Percentiles rank a stretch among this genome's conserved stretches.
phyloP scores from a whole-genome alignment of 345 rosid species.

The Physaria fendleri region DNA sequence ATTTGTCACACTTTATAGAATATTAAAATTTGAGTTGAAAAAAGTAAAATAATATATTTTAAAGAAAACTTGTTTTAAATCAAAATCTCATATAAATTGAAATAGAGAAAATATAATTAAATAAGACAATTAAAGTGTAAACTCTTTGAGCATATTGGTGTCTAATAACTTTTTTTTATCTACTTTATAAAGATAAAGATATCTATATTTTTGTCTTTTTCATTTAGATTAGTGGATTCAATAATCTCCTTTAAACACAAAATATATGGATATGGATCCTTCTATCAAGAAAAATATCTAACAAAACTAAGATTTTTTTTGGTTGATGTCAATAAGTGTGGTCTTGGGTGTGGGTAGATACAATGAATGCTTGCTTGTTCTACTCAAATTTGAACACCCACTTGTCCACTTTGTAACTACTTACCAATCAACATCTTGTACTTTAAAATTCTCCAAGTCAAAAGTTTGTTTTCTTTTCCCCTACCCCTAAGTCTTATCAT shows the following conservation, averaged over 20 bases:
- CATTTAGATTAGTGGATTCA: too few species aligned
- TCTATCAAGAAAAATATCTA: slow-evolving; percentile 17
- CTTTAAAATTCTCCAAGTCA: slow-evolving; percentile 1
- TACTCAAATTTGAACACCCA: slow-evolving; percentile 48
- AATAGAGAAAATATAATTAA: too few species aligned
- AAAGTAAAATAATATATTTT: too few species aligned
- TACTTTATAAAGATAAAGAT: slow-evolving; percentile 25
- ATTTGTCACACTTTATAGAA: too few species aligned
- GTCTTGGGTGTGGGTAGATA: slow-evolving; percentile 35
- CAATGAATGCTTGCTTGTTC: slow-evolving; percentile 61
- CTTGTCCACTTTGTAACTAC: slow-evolving; percentile 41
- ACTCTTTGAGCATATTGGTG: too few species aligned
- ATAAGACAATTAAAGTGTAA: too few species aligned
- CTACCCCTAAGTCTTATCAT: not conserved
- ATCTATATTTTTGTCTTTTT: too few species aligned
- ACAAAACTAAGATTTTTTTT: not conserved
- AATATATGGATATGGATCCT: slow-evolving; percentile 5
- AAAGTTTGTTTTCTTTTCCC: not conserved
- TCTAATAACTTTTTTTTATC: not conserved
- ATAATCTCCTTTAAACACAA: too few species aligned
- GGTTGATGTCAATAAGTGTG: slow-evolving; percentile 16
- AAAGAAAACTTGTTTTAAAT: too few species aligned
- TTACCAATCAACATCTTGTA: slow-evolving; percentile 22
- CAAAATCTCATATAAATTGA: too few species aligned
- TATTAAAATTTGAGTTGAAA: too few species aligned